These are phyloP conservation scores for Periconia macrospinosa DNA, from an alignment of 2,329 filamentous ascomycete genomes.

Conservation along the genomic window DNA sequence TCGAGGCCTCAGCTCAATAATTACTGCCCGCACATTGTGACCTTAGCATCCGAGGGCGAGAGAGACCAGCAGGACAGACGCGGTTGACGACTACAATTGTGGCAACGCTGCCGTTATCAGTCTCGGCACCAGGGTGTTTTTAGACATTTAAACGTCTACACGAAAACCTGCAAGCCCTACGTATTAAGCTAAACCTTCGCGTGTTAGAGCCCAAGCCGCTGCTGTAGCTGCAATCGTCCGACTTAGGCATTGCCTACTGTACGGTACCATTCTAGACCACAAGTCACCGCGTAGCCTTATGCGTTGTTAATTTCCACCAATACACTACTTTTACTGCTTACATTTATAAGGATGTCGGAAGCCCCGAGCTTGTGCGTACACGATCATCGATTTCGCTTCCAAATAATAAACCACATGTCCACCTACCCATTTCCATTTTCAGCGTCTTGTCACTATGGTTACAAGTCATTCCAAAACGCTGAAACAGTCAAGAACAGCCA, in stretches of 20 bases:
- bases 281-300: background rate
- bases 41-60: background rate
- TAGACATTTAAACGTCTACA: background rate
- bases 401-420: too few relatives aligned
- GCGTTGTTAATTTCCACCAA: background rate
- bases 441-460: too few relatives aligned
- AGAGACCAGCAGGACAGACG: background rate
- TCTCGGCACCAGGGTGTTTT: background rate
- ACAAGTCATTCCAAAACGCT: too few relatives aligned
- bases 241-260: background rate
- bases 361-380: too few relatives aligned
- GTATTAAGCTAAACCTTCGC: background rate
- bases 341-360: too few relatives aligned
- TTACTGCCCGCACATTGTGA: background rate
- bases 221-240: background rate
- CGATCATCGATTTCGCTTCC: too few relatives aligned
- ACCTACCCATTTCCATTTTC: too few relatives aligned
- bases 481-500: too few relatives aligned
- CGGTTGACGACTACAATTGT: background rate
- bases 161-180: background rate
- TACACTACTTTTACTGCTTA: background rate
- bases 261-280: background rate
- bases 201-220: background rate
- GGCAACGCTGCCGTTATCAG: background rate
- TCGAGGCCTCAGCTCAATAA: background rate